Percentiles rank a stretch among this genome's conserved stretches.
phyloP scores from a whole-genome alignment of 2,329 filamentous ascomycete species.

The Botrytis elliptica region DNA sequence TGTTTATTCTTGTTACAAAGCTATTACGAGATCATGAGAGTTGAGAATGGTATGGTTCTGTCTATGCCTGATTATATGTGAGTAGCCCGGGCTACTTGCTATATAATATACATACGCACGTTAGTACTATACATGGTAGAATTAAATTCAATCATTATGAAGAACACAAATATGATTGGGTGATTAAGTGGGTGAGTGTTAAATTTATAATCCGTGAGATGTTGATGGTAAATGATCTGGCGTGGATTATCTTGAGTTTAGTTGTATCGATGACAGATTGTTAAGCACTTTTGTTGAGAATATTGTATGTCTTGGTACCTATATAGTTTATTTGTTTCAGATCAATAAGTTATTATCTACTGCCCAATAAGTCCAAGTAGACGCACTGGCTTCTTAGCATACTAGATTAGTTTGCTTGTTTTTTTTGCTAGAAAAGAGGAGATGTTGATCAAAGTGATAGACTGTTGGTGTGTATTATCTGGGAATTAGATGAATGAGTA shows the following conservation, averaged over 20 bases:
- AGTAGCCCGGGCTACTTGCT: not conserved
- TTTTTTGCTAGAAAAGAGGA: not conserved
- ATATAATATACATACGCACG: constrained; percentile 14
- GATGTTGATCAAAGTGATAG: not conserved
- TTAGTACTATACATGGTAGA: constrained; percentile 11
- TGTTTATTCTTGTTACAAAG: constrained; percentile 8
- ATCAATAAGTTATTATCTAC: not conserved
- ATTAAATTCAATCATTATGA: constrained; percentile 15
- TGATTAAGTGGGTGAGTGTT: not conserved
- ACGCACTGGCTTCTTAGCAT: not conserved
- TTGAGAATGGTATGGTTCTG: constrained; percentile 9
- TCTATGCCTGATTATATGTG: constrained; percentile 10
- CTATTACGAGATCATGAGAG: constrained; percentile 14
- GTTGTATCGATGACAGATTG: not conserved
- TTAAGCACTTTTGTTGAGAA: not conserved
- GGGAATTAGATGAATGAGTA: fast-evolving
- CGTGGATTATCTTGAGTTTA: not conserved
- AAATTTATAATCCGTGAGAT: not conserved
- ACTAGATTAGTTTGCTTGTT: not conserved
- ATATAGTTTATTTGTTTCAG: not conserved
- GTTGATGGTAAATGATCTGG: not conserved
- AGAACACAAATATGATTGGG: not conserved
- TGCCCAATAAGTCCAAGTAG: not conserved
- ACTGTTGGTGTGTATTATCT: fast-evolving
- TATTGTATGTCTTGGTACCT: not conserved